A percentile compares a stretch with the other conserved stretches of the same genome.
Evolutionary conservation across 352 stramenopile species (phyloP).

Genomic region (Globisporangium splendens): DNA sequence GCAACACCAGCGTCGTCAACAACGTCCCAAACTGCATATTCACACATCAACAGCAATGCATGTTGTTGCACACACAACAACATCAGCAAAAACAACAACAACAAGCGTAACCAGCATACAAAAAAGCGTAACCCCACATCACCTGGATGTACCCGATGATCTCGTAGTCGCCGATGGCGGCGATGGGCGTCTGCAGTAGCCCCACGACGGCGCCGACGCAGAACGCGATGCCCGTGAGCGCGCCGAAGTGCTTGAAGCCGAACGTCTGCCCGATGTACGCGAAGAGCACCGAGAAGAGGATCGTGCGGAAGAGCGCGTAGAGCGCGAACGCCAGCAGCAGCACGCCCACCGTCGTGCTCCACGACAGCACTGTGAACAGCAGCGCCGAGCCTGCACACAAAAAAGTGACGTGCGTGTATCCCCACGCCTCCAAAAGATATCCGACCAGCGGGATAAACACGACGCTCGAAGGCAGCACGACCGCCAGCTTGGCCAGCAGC

Average conservation of each 20-base stretch:
- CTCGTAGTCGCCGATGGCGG: constrained; percentile 42
- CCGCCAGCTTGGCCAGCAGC: constrained; percentile 47
- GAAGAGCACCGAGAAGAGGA: constrained; percentile 84
- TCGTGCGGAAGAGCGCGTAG: constrained; percentile 81
- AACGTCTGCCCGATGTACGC: constrained; percentile 75
- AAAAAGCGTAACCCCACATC: too few relatives aligned
- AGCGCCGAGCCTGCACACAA: constrained; percentile 39
- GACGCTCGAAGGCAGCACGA: constrained; percentile 65
- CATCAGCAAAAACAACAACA: constrained; percentile 14
- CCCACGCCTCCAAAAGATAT: constrained; percentile 64
- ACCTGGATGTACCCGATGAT: constrained; percentile 49
- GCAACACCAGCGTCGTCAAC: constrained; percentile 40
- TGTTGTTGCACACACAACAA: constrained; percentile 5
- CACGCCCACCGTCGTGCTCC: constrained; percentile 20
- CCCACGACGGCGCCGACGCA: constrained; percentile 58
- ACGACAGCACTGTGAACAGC: constrained; percentile 43
- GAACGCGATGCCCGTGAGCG: constrained; percentile 76
- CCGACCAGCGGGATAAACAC: constrained; percentile 75
- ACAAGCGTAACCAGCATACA: constrained; percentile 15
- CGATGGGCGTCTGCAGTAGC: constrained; percentile 61
- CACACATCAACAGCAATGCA: not conserved
- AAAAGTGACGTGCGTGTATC: constrained; percentile 54
- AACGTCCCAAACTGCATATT: constrained; percentile 38
- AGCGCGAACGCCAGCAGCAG: constrained; percentile 61
- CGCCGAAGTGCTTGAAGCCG: constrained; percentile 84